Percentiles rank a stretch among this genome's conserved stretches.
Conservation (phyloP, 306 rosid genomes). For the Quercus wislizeni region DNA sequence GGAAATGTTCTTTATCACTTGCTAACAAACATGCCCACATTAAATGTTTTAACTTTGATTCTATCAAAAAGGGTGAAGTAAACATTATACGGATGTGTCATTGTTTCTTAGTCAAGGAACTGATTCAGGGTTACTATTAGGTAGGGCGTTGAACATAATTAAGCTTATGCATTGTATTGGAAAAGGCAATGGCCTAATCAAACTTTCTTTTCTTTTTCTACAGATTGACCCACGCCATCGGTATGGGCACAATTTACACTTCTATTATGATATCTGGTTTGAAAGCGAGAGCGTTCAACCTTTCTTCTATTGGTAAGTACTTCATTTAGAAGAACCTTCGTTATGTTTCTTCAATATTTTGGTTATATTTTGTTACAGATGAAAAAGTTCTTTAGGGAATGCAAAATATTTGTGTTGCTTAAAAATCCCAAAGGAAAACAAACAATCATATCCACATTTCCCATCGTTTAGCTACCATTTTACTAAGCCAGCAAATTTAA, state of each 20-base stretch:
- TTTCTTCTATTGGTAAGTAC: conserved; percentile 79
- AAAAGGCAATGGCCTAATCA: background rate
- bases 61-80: too few relatives aligned
- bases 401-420: background rate
- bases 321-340: background rate
- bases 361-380: background rate
- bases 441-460: background rate
- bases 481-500: background rate
- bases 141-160: too few relatives aligned
- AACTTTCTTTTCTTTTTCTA: conserved; percentile 2
- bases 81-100: too few relatives aligned
- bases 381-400: background rate
- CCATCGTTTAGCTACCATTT: background rate
- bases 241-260: conserved; percentile 88
- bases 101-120: too few relatives aligned
- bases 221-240: conserved; percentile 98
- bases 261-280: conserved; percentile 82
- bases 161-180: background rate
- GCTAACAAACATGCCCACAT: too few relatives aligned
- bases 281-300: conserved; percentile 81
- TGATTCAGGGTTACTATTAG: too few relatives aligned
- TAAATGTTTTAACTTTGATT: too few relatives aligned
- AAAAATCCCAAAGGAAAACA: too few relatives aligned
- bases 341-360: background rate
- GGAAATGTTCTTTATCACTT: background rate